Conservation (phyloP, 768 basidiomycete species). For the Jaapia argillacea region DNA sequence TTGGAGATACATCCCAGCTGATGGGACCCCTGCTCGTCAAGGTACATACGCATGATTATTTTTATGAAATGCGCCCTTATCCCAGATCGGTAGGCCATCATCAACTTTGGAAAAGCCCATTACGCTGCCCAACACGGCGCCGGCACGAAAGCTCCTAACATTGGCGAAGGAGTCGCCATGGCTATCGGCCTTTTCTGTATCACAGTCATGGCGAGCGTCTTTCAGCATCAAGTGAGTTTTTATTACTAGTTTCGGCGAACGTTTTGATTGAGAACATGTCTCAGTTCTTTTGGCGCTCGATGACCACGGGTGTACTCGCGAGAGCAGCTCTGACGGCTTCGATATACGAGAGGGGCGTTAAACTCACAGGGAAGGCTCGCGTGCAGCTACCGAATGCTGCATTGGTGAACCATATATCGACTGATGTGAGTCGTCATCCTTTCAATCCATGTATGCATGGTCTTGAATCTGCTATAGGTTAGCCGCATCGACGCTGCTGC, state of each 20-base stretch:
- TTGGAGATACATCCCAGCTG: conserved; percentile 50
- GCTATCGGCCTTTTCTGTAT: conserved; percentile 41
- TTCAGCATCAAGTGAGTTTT: conserved; percentile 49
- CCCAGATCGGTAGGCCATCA: conserved; percentile 34
- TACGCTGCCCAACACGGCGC: conserved; percentile 28
- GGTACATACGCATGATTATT: conserved; percentile 17
- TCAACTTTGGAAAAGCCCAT: conserved; percentile 45
- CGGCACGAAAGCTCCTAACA: conserved; percentile 19
- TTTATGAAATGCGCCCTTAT: background rate
- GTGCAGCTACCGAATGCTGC: conserved; percentile 50
- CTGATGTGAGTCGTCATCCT: conserved; percentile 41
- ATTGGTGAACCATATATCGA: conserved; percentile 51
- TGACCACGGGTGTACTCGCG: conserved; percentile 54
- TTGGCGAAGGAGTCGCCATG: conserved; percentile 53
- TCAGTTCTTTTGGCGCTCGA: conserved; percentile 64
- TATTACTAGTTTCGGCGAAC: too few species aligned
- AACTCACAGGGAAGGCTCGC: conserved; percentile 56
- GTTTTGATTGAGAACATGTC: conserved; percentile 15
- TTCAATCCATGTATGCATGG: background rate
- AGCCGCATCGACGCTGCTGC: conserved; percentile 50
- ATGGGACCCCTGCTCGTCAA: conserved; percentile 57
- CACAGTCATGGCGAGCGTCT: conserved; percentile 42
- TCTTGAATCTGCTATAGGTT: conserved; percentile 22
- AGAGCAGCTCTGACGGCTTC: conserved; percentile 59
- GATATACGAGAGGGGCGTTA: conserved; percentile 61